These are phyloP conservation scores for Monilinia vaccinii-corymbosi DNA, from an alignment of 2,329 filamentous ascomycete species.

Conservation along the genomic window DNA sequence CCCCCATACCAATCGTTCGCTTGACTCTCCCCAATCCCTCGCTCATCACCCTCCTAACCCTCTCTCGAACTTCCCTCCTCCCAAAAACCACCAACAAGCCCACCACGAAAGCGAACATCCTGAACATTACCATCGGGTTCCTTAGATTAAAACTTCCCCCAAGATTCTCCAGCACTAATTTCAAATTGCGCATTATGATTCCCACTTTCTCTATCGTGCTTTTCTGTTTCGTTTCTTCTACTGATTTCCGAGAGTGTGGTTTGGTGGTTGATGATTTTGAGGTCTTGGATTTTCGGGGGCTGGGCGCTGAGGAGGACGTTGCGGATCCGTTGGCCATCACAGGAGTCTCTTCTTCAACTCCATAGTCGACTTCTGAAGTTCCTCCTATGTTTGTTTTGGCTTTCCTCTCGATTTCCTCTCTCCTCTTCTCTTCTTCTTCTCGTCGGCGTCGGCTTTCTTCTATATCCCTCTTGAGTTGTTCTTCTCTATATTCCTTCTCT, in stretches of 20 bases:
- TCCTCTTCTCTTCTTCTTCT: conserved; percentile 50
- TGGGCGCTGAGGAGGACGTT: conserved; percentile 9
- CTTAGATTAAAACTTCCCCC: conserved; percentile 39
- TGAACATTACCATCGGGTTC: conserved; percentile 49
- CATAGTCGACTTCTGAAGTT: conserved; percentile 58
- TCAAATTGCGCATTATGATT: conserved; percentile 44
- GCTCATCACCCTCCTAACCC: conserved; percentile 58
- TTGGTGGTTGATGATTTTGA: conserved; percentile 24
- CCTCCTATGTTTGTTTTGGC: conserved; percentile 44
- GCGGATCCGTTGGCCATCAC: background rate
- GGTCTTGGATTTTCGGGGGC: conserved; percentile 26
- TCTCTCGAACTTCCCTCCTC: conserved; percentile 64
- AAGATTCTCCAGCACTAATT: conserved; percentile 42
- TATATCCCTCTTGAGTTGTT: conserved; percentile 45
- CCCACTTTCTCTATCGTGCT: conserved; percentile 14
- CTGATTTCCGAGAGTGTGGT: conserved; percentile 8
- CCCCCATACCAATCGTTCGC: conserved; percentile 75
- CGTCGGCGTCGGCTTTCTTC: conserved; percentile 47
- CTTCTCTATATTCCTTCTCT: conserved; percentile 47
- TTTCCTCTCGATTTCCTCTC: conserved; percentile 33
- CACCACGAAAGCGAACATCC: conserved; percentile 68
- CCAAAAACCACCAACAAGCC: conserved; percentile 71
- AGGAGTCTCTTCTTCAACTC: conserved; percentile 41
- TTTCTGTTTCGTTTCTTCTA: conserved; percentile 10
- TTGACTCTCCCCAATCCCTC: conserved; percentile 50